These are phyloP conservation scores for Circinella minor DNA, from an alignment of 371 early-diverging fungal genomes.

Conservation along the genomic window DNA sequence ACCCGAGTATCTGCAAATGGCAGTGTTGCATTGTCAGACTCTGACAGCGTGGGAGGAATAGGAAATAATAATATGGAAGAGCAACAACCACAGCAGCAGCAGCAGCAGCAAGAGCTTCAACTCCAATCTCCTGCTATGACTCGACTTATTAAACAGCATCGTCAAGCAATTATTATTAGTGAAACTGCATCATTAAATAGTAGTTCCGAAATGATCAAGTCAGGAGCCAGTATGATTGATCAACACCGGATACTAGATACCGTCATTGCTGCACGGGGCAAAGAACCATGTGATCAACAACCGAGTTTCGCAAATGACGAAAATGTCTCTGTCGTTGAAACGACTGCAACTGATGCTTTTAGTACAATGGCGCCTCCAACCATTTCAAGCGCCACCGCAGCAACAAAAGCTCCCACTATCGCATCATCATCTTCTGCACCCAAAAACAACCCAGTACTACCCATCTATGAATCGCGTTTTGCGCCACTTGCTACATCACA, in stretches of 20 bases:
- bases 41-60: slow-evolving; percentile 4
- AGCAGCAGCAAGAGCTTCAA: not conserved
- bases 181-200: slow-evolving; percentile 1
- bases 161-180: slow-evolving; percentile 3
- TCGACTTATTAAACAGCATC: slow-evolving; percentile 5
- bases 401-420: not conserved
- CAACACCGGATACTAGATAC: not conserved
- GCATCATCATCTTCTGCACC: not conserved
- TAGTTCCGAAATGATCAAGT: slow-evolving; percentile 5
- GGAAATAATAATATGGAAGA: not conserved
- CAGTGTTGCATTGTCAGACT: slow-evolving; percentile 2
- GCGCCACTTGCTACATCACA: slow-evolving; percentile 2
- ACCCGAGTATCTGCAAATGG: slow-evolving; percentile 18
- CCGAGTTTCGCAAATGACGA: slow-evolving; percentile 6
- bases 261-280: slow-evolving; percentile 8
- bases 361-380: not conserved
- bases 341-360: slow-evolving; percentile 1
- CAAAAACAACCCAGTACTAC: slow-evolving; percentile 5
- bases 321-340: not conserved
- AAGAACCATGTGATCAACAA: slow-evolving; percentile 6
- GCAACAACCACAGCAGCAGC: not conserved
- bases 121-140: not conserved
- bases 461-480: slow-evolving; percentile 1
- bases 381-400: not conserved
- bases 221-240: slow-evolving; percentile 10